Percentiles rank a stretch among this genome's conserved stretches.
These are phyloP conservation scores for Stagonosporopsis rhizophila DNA, from an alignment of 2,329 filamentous ascomycete genomes.

Conservation along the genomic window DNA sequence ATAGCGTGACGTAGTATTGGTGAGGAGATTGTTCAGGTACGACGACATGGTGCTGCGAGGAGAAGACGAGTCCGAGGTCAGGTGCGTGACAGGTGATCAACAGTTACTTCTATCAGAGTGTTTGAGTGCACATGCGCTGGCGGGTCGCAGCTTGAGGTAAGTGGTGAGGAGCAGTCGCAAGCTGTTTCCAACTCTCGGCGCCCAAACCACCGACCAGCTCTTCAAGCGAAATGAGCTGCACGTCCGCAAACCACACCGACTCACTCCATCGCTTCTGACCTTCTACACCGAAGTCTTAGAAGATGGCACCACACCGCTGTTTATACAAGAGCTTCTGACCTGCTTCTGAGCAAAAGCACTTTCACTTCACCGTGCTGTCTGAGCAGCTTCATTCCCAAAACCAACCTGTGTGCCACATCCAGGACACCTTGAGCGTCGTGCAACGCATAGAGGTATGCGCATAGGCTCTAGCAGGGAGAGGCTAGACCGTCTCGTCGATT, in stretches of 20 bases:
- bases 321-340: too few species aligned
- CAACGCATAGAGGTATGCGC: background rate
- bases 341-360: background rate
- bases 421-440: background rate
- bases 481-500: background rate
- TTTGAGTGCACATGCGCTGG: conserved; percentile 7
- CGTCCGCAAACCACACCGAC: background rate
- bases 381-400: background rate
- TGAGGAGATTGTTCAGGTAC: conserved; percentile 79
- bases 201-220: conserved; percentile 13
- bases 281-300: background rate
- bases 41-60: conserved; percentile 58
- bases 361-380: background rate
- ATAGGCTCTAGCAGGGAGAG: background rate
- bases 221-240: conserved; percentile 15
- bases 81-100: background rate
- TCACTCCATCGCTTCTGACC: background rate
- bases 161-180: conserved; percentile 6
- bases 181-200: conserved; percentile 15
- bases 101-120: conserved; percentile 6
- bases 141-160: conserved; percentile 8
- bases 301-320: too few species aligned
- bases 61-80: background rate
- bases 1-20: conserved; percentile 63
- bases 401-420: background rate